Percentiles rank a stretch among this genome's conserved stretches.
Evolutionary conservation across 2,329 filamentous ascomycete genomes (phyloP).

Genomic region (Gaeumannomyces tritici): DNA sequence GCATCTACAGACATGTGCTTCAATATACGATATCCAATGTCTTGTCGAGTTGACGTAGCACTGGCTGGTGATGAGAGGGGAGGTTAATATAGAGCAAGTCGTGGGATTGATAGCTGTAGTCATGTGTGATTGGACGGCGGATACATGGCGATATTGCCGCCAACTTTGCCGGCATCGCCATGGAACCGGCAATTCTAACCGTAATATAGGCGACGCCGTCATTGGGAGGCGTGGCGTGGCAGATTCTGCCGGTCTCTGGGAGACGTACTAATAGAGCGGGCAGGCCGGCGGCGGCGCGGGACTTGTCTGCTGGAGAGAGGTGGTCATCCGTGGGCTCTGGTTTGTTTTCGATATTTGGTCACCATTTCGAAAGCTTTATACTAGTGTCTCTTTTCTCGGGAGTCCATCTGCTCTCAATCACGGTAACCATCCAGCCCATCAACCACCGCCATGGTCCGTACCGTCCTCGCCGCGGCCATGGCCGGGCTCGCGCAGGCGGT

Average conservation of each 20-base stretch:
- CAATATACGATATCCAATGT: no score
- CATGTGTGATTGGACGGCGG: background rate
- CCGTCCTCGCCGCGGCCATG: background rate
- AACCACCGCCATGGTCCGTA: background rate
- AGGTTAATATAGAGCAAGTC: background rate
- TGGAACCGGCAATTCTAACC: background rate
- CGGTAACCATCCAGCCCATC: background rate
- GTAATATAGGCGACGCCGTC: background rate
- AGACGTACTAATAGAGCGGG: background rate
- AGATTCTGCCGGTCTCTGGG: background rate
- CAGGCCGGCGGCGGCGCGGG: background rate
- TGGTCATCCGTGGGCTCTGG: no score
- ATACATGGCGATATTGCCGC: background rate
- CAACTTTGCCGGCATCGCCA: background rate
- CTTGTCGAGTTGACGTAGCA: no score
- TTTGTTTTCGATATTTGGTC: background rate
- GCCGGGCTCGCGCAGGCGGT: conserved; percentile 3
- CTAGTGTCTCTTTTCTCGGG: no score
- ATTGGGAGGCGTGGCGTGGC: background rate
- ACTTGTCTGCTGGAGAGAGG: no score
- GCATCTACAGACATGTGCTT: no score
- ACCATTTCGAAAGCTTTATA: no score
- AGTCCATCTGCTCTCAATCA: no score
- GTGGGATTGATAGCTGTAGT: background rate
- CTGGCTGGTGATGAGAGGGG: no score